Base-by-base conservation (phyloP, 2,329 filamentous ascomycete species). In the Paecilomyces fulvus region DNA sequence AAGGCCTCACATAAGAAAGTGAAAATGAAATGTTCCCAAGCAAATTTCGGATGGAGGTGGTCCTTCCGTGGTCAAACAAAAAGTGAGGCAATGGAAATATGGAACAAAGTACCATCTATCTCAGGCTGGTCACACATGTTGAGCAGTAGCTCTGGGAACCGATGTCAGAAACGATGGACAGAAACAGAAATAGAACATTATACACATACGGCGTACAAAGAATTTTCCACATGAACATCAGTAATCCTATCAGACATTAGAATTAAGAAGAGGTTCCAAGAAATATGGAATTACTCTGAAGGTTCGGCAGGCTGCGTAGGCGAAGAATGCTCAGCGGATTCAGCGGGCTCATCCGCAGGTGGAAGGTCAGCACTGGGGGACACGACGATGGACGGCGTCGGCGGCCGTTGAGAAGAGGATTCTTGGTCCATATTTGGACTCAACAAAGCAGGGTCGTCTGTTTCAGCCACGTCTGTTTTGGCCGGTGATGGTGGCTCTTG, bases 311-410 rank as follows among this genome's bases (percentile, higher is more conserved):
- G 62, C 52, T 65, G 61, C 43, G 21, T 61, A 46, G 57, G 54
- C 33, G 65, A 61, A 30, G 66, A 63, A 43, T 60, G 61, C 10
- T 66, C 61, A n/a, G 55, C 49, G 7, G 55, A 28, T n/a, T 49
- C 48, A 11, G 20, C 17, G 17, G 48, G 50, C n/a, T 59, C 56
- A 52, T 65, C 57, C 52, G 61, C 60, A 54, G 61, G 61, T 30
- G 63, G 58, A n/a, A 58, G 57, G 21, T 62, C 58, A 25, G 48
- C 49, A 30, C 58, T 64, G 3, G 60, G 56, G 10, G 72, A 74
- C 28, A 74, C 66, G n/a, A 74, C 61, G 52, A 74, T 73, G 10
- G 69, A 65, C 21, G 70, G 70, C 2, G 69, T 67, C 25, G 56
- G 57, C 14, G 67, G 64, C 51, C 61, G 56, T 51, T 62, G 62